A percentile compares a stretch with the other conserved stretches of the same genome.
phyloP scores from a whole-genome alignment of 2,329 filamentous ascomycete genomes.

The Emericellopsis atlantica region DNA sequence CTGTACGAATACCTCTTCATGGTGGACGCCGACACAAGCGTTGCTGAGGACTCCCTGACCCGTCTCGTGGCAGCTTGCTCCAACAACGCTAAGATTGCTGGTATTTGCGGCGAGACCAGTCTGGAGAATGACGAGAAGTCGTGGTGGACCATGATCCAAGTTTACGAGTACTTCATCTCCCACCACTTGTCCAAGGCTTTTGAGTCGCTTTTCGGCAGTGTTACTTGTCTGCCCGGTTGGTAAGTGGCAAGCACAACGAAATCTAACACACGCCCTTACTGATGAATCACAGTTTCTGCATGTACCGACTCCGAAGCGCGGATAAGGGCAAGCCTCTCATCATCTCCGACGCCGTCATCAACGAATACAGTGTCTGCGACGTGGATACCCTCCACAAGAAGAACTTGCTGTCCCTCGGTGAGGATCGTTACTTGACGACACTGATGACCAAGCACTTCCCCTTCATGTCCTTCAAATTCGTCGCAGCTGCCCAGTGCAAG shows the following conservation, averaged over 20 bases:
- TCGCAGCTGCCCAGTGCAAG: conserved; percentile 82
- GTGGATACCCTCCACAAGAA: conserved; percentile 96
- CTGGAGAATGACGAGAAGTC: conserved; percentile 89
- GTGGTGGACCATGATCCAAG: conserved; percentile 99
- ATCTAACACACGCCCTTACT: conserved; percentile 13
- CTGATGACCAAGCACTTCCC: conserved; percentile 98
- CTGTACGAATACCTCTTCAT: conserved; percentile 95
- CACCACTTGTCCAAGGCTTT: conserved; percentile 96
- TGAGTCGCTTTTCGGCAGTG: conserved; percentile 92
- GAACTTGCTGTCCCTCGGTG: conserved; percentile 84
- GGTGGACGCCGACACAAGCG: conserved; percentile 95
- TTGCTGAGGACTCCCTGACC: conserved; percentile 84
- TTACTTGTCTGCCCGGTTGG: conserved; percentile 98
- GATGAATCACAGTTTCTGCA: conserved; percentile 66
- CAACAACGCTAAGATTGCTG: conserved; percentile 90
- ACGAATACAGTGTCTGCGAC: conserved; percentile 77
- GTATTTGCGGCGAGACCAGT: conserved; percentile 94
- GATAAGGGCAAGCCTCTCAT: conserved; percentile 93
- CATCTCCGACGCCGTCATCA: conserved; percentile 77
- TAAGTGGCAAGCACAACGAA: conserved; percentile 35
- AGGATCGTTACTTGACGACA: conserved; percentile 94
- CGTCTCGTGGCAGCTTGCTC: conserved; percentile 84
- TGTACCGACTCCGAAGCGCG: conserved; percentile 91
- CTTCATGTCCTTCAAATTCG: conserved; percentile 89
- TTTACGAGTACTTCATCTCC: conserved; percentile 99